These are phyloP conservation scores for Hypoxylon sp. DNA, from an alignment of 2,329 filamentous ascomycete genomes.

Conservation along the genomic window DNA sequence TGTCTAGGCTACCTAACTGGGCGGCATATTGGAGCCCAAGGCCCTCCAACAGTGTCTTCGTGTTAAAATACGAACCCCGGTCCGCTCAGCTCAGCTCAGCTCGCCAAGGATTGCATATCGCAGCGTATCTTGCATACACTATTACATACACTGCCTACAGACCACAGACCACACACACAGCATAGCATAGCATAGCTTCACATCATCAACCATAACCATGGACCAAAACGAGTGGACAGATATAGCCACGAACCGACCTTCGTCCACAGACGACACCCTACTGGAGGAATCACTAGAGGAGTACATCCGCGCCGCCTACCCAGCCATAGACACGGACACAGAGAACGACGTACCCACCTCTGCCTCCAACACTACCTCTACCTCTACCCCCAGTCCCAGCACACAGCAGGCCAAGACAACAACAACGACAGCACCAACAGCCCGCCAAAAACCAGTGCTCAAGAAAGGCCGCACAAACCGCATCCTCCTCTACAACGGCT, in stretches of 20 bases:
- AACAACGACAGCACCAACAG: neutral
- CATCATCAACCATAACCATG: neutral
- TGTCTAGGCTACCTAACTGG: constrained; percentile 23
- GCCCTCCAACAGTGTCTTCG: constrained; percentile 21
- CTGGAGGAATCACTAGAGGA: neutral
- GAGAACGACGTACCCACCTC: neutral
- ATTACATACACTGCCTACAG: neutral
- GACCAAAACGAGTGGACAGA: neutral
- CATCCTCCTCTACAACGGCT: constrained; percentile 57
- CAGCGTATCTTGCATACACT: constrained; percentile 10
- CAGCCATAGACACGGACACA: constrained; percentile 1
- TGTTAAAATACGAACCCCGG: constrained; percentile 37
- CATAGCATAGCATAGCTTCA: neutral
- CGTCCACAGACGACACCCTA: neutral
- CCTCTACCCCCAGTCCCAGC: neutral
- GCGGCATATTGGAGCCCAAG: constrained; percentile 18
- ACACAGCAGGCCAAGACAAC: neutral
- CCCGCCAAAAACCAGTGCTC: constrained; percentile 17
- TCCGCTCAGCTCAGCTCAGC: neutral
- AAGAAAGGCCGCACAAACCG: constrained; percentile 28
- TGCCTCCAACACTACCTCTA: neutral
- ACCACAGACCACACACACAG: neutral
- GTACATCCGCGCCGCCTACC: constrained; percentile 3
- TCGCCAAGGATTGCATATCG: constrained; percentile 2
- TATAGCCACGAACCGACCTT: neutral